Evolutionary conservation across 2,329 filamentous ascomycete genomes (phyloP).

Genomic region (Penicillium sp.): DNA sequence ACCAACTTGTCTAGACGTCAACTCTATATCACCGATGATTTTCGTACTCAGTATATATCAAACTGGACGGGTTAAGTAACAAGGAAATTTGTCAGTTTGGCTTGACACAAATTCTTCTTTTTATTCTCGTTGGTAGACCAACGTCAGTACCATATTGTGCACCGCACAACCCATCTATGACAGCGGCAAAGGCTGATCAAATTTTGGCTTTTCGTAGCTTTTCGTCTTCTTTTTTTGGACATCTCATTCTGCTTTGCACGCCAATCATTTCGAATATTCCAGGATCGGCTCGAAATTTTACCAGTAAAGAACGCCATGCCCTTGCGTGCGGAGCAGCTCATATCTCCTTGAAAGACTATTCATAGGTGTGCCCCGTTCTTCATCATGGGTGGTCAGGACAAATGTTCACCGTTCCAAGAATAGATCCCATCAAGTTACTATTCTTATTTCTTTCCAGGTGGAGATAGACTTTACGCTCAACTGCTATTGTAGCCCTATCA

Average conservation of each 20-base stretch:
- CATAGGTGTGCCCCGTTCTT: background rate
- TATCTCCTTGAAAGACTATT: background rate
- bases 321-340: background rate
- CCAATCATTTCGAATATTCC: background rate
- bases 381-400: background rate
- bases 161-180: background rate
- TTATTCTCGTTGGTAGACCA: background rate
- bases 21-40: background rate
- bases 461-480: background rate
- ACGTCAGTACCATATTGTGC: background rate
- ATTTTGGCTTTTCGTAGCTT: background rate
- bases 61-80: too few species aligned
- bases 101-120: background rate
- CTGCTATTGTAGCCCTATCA: background rate
- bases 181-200: background rate
- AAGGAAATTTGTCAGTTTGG: background rate
- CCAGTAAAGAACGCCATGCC: background rate
- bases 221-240: background rate
- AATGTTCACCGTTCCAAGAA: background rate
- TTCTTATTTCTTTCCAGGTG: background rate
- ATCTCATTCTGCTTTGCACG: background rate
- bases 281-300: background rate
- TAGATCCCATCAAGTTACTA: background rate
- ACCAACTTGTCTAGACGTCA: background rate
- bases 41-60: background rate